Evolutionary conservation across 805 yeast genomes (phyloP).

Genomic region (Torulaspora quercuum): DNA sequence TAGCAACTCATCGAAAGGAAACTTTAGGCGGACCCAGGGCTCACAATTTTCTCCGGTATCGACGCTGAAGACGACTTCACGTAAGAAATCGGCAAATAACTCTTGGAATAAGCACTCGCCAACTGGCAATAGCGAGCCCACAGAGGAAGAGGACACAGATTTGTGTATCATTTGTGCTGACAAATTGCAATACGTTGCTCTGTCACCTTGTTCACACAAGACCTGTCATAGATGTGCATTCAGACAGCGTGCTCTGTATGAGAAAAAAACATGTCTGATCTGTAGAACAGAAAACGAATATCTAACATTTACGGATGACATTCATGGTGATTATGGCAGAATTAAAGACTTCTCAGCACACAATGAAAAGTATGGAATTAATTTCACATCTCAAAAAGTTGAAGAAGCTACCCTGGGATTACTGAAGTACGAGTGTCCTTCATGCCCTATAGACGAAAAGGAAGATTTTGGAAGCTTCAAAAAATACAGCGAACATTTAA

Average conservation of each 20-base stretch:
- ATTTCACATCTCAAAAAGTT: slow-evolving; percentile 55
- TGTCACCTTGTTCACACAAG: slow-evolving; percentile 79
- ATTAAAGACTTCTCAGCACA: slow-evolving; percentile 35
- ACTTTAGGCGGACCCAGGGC: slow-evolving; percentile 25
- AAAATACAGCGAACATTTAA: slow-evolving; percentile 61
- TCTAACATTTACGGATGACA: slow-evolving; percentile 55
- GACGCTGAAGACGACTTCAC: slow-evolving; percentile 2
- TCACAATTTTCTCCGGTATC: slow-evolving; percentile 9
- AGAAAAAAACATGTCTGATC: slow-evolving; percentile 70
- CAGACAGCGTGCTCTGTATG: slow-evolving; percentile 76
- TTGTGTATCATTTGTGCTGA: slow-evolving; percentile 85
- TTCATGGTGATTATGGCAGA: slow-evolving; percentile 39
- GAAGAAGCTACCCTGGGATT: slow-evolving; percentile 48
- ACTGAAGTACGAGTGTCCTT: slow-evolving; percentile 55
- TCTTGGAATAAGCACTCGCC: slow-evolving; percentile 4
- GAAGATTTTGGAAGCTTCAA: slow-evolving; percentile 49
- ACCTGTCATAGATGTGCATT: slow-evolving; percentile 82
- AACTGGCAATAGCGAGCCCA: neutral
- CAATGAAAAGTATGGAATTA: slow-evolving; percentile 50
- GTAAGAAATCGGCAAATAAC: slow-evolving; percentile 2
- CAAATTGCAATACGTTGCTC: slow-evolving; percentile 55
- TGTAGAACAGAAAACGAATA: slow-evolving; percentile 70
- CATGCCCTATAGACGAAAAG: slow-evolving; percentile 35
- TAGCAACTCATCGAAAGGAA: slow-evolving; percentile 4
- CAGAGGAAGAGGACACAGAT: slow-evolving; percentile 37